These are phyloP conservation scores for Tricholomella constricta DNA, from an alignment of 768 basidiomycete genomes.

Conservation along the genomic window DNA sequence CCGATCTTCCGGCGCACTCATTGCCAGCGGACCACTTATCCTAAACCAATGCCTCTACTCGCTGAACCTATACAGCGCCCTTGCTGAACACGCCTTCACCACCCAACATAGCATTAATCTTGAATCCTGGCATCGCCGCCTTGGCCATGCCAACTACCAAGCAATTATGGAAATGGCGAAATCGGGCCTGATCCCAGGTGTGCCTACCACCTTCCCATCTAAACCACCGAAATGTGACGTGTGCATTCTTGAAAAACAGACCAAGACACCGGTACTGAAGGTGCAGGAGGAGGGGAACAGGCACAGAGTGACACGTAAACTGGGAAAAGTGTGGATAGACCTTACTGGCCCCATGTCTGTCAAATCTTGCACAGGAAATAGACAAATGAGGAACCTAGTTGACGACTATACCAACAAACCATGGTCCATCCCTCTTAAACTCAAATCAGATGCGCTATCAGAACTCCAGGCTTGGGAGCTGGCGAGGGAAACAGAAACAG, in stretches of 20 bases:
- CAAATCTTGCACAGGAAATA: not conserved
- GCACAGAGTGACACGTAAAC: not conserved
- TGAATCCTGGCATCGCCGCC: slow-evolving; percentile 28
- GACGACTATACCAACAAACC: slow-evolving; percentile 4
- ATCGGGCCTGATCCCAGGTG: slow-evolving; percentile 6
- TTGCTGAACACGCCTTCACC: slow-evolving; percentile 18
- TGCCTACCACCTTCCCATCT: slow-evolving; percentile 4
- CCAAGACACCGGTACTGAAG: slow-evolving; percentile 3
- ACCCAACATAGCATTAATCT: slow-evolving; percentile 10
- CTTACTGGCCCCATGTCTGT: not conserved
- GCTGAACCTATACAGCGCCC: slow-evolving; percentile 7
- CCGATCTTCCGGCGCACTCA: slow-evolving; percentile 11
- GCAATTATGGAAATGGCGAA: slow-evolving; percentile 22
- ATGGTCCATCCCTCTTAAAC: slow-evolving; percentile 34
- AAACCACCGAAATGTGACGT: too few species aligned
- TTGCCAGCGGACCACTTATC: slow-evolving; percentile 15
- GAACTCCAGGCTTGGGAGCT: slow-evolving; percentile 31
- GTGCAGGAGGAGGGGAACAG: not conserved
- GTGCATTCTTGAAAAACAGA: slow-evolving; percentile 14
- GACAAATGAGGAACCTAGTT: not conserved
- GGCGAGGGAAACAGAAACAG: slow-evolving; percentile 21
- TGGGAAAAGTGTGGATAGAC: slow-evolving; percentile 10
- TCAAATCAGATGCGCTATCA: slow-evolving; percentile 26
- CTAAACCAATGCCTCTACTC: slow-evolving; percentile 19
- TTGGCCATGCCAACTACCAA: slow-evolving; percentile 31